phyloP scores from a whole-genome alignment of 441 rosid genomes.

The Adansonia madagascariensis region DNA sequence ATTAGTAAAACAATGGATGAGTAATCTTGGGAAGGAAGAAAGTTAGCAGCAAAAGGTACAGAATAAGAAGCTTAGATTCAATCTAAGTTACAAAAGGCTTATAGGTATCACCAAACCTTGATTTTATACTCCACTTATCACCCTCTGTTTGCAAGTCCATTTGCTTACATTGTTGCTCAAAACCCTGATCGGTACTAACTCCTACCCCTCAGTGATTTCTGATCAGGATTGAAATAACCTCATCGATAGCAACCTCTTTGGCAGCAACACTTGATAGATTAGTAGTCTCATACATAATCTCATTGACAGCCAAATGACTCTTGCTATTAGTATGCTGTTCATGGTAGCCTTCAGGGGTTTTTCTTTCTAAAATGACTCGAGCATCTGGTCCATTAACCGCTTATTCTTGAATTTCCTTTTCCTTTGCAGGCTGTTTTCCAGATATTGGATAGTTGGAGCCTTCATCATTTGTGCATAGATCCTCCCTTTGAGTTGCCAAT shows the following conservation, averaged over 20 bases:
- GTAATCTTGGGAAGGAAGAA: slow-evolving; percentile 31
- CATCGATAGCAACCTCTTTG: slow-evolving; percentile 30
- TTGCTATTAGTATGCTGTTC: slow-evolving; percentile 27
- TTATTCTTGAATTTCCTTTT: slow-evolving; percentile 37
- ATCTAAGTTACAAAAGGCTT: slow-evolving; percentile 25
- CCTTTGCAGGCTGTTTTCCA: slow-evolving; percentile 28
- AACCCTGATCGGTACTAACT: slow-evolving; percentile 28
- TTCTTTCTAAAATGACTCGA: slow-evolving; percentile 24
- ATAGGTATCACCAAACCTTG: slow-evolving; percentile 53
- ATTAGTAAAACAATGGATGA: slow-evolving; percentile 37
- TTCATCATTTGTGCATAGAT: slow-evolving; percentile 32
- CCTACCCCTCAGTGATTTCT: slow-evolving; percentile 29
- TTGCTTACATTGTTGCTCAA: slow-evolving; percentile 37
- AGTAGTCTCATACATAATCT: slow-evolving; percentile 32
- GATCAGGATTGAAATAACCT: slow-evolving; percentile 18
- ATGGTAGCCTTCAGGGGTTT: slow-evolving; percentile 25
- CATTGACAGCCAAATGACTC: slow-evolving; percentile 28
- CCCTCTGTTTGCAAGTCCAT: slow-evolving; percentile 37
- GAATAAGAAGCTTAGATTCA: slow-evolving; percentile 25
- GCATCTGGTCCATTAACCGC: slow-evolving; percentile 28
- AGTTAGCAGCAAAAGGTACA: slow-evolving; percentile 26
- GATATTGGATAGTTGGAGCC: slow-evolving; percentile 33
- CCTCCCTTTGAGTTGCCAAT: slow-evolving; percentile 35
- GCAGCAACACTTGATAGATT: slow-evolving; percentile 26
- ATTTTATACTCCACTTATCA: slow-evolving; percentile 33